Evolutionary conservation across 345 rosid species (phyloP).

Genomic region (Punica granatum): DNA sequence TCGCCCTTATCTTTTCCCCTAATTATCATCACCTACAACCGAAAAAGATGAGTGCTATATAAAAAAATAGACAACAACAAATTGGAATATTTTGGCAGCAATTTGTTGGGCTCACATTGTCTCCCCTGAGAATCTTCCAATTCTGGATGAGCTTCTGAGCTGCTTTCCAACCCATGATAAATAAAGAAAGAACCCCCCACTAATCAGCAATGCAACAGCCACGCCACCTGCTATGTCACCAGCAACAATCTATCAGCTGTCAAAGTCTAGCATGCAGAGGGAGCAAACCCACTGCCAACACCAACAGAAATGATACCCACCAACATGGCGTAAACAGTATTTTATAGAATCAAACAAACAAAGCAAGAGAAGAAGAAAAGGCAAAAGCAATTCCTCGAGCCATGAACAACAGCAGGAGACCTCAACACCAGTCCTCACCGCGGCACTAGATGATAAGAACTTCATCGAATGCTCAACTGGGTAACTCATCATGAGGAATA

Average conservation of each 20-base stretch:
- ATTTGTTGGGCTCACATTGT: constrained; percentile 45
- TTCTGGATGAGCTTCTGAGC: constrained; percentile 93
- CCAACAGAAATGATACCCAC: no score
- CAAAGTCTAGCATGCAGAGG: neutral
- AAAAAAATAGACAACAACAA: no score
- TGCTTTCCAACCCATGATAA: constrained; percentile 89
- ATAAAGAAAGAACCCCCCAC: neutral
- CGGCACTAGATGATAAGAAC: neutral
- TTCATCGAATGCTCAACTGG: neutral
- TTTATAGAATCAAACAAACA: no score
- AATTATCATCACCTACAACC: constrained; percentile 62
- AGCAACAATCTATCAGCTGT: neutral
- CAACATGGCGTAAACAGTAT: no score
- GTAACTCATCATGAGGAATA: no score
- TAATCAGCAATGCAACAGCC: no score
- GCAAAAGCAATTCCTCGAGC: neutral
- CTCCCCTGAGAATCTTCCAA: constrained; percentile 94
- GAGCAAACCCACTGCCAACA: no score
- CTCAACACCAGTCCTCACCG: neutral
- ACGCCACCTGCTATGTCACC: neutral
- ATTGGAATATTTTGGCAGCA: no score
- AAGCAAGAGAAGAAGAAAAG: neutral
- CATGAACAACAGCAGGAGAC: neutral
- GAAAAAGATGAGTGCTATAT: neutral
- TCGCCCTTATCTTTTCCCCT: constrained; percentile 90